Base-by-base conservation (phyloP, 352 stramenopile species). In the Phytophthora ohioensis region DNA sequence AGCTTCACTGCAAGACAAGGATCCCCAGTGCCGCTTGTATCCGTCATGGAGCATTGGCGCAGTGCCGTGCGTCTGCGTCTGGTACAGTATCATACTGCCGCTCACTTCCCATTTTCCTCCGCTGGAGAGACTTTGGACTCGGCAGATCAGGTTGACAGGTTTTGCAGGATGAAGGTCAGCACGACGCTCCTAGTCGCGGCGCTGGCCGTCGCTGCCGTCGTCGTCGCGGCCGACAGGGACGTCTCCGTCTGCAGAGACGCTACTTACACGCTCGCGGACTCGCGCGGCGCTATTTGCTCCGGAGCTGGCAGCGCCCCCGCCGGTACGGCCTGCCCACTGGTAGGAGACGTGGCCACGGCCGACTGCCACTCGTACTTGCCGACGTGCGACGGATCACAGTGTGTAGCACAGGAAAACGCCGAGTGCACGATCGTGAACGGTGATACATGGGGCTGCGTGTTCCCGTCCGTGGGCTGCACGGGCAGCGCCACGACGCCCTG, bases 321-420 rank as follows among this genome's bases (percentile, higher is more conserved):
- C 2, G 85, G 82, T n/a, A 84, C 62, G 2, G 73, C 78, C 9
- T 92, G 85, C 55, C 82, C 85, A 13, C 59, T 75, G 15, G 80
- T 75, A 49, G 79, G 81, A 43, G 79, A 89, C 36, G 62, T 74
- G 12, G 71, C 82, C 2, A 73, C 48, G 4, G 47, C 66, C 17
- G 70, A 82, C 49, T 92, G 85, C 71, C 70, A 87, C 56, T 64
- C 63, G 45, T 76, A 81, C 56, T 54, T 91, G 36, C 63, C 73
- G 35, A 84, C 79, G 43, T 91, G 71, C 54, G 63, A 87, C 30
- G 73, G 71, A 48, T 58, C 48, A n/a, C 48, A 73, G 48, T 88
- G 80, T 42, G 62, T 75, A 10, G 72, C 70, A 3, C 49, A 73
- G 27, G 77, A 85, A 52, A 67, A 83, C 56, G 69, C 74, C 75